Evolutionary conservation across 2,329 filamentous ascomycete species (phyloP), one percentile per base, ranked within the genome.

Genomic region (Colletotrichum costaricense): DNA sequence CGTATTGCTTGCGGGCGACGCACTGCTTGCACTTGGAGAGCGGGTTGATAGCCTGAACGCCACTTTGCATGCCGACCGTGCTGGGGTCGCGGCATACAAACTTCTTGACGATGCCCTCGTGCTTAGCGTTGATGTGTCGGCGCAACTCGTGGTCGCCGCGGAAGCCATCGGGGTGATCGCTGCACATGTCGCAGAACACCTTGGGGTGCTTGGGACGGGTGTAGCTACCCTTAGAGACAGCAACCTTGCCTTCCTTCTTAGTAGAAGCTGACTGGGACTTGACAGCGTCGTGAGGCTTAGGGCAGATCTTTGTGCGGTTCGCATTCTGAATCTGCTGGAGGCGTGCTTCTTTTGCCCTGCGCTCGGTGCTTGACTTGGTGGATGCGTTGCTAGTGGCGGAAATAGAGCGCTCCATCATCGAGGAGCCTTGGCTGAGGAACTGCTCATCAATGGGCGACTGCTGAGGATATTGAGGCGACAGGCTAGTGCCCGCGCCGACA

Each of bases 21-120:
- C 96, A 98, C 60, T 93, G 90, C 82, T 97, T 97, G 89, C 95
- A 98, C 76, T 93, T 93, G 63, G 87, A 86, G 42, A 98, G 88
- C 54, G 95, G 92, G 65, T 83, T 89, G 84, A 88, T 88, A 82
- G 84, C 90, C 80, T 77, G 87, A 77, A 81, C 89, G 84, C 82
- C 76, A 73, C 82, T 81, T 22, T 77, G 75, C 3, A 86, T 78
- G 8, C 86, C 86, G 19, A 78, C 79, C 0, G 78, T 76, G 12
- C 79, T 78, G 1, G 91, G 90, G 75, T 92, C 88, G 38, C 88
- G 83, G 77, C 90, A 92, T 30, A 91, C 83, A 78, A 84, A 92
- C 76, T 90, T 91, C 80, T 85, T 89, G 63, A 90, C 86, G 4
- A 82, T 76, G 12, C 74, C 77, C 71, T 86, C 85, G 81, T 98